phyloP scores from a whole-genome alignment of 495 filamentous ascomycete genomes.

The Penicillium egyptiacum region DNA sequence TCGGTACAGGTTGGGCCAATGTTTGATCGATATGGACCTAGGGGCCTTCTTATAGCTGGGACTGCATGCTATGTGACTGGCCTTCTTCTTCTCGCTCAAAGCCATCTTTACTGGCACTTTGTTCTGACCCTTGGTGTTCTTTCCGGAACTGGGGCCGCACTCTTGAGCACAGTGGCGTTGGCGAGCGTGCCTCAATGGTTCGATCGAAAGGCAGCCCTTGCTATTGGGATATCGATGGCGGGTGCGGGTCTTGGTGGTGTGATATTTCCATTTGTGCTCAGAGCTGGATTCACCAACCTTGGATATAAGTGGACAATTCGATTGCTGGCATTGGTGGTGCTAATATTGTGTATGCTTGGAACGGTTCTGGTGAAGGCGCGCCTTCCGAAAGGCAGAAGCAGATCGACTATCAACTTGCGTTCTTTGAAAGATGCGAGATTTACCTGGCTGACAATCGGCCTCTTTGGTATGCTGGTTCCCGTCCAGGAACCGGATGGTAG shows the following conservation, averaged over 20 bases:
- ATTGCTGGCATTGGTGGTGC: slow-evolving; percentile 57
- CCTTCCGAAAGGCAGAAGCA: slow-evolving; percentile 34
- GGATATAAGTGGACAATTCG: slow-evolving; percentile 64
- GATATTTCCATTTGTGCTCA: slow-evolving; percentile 59
- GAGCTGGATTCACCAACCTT: slow-evolving; percentile 48
- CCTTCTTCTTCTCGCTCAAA: slow-evolving; percentile 54
- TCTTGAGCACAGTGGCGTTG: slow-evolving; percentile 55
- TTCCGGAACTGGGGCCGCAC: slow-evolving; percentile 55
- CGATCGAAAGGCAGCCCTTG: slow-evolving; percentile 36
- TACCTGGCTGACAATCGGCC: slow-evolving; percentile 39
- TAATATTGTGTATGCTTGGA: slow-evolving; percentile 49
- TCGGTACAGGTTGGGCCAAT: slow-evolving; percentile 66
- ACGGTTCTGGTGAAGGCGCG: slow-evolving; percentile 40
- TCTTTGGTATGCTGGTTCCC: slow-evolving; percentile 31
- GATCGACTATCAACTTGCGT: slow-evolving; percentile 52
- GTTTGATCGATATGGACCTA: slow-evolving; percentile 62
- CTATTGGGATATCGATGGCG: slow-evolving; percentile 41
- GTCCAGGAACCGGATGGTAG: neutral
- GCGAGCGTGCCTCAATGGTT: slow-evolving; percentile 45
- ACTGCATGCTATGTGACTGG: slow-evolving; percentile 51
- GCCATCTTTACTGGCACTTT: slow-evolving; percentile 64
- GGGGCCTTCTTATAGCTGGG: slow-evolving; percentile 52
- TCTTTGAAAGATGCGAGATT: slow-evolving; percentile 55
- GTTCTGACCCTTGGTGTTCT: slow-evolving; percentile 61
- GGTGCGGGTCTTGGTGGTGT: slow-evolving; percentile 55